phyloP scores from a whole-genome alignment of 225 moss, liverwort and hornwort species.

The Asterella californica region DNA sequence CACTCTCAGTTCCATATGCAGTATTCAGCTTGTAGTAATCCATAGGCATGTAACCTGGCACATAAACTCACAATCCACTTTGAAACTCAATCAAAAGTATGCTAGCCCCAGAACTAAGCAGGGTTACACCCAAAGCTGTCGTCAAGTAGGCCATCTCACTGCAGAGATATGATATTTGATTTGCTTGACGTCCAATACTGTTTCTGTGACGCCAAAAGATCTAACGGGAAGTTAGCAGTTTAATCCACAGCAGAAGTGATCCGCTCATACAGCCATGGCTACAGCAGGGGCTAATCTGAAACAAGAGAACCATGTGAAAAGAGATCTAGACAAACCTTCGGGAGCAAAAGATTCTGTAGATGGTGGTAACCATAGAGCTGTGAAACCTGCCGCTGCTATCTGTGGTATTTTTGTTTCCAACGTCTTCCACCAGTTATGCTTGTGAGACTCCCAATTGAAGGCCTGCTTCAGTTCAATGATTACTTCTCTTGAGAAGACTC shows the following conservation, averaged over 20 bases:
- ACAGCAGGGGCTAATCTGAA: background rate
- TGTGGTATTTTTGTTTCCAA: conserved; percentile 61
- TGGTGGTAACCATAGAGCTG: conserved; percentile 91
- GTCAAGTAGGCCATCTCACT: too few species aligned
- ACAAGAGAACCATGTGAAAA: background rate
- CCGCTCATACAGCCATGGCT: background rate
- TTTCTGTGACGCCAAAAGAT: background rate
- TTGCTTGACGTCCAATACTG: background rate
- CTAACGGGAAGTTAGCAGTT: background rate
- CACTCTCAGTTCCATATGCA: conserved; percentile 68
- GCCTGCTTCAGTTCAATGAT: conserved; percentile 40
- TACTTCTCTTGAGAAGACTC: background rate
- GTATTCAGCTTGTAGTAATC: conserved; percentile 84
- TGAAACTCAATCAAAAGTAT: background rate
- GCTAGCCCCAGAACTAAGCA: too few species aligned
- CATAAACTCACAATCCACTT: background rate
- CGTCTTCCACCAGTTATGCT: conserved; percentile 75
- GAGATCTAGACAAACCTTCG: conserved; percentile 49
- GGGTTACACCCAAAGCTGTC: too few species aligned
- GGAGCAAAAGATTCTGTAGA: conserved; percentile 79
- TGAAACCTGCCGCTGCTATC: conserved; percentile 81
- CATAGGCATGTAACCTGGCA: conserved; percentile 83
- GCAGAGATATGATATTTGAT: too few species aligned
- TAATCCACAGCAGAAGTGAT: background rate
- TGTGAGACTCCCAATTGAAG: conserved; percentile 94